Percentiles rank a stretch among this genome's conserved stretches.
Evolutionary conservation across 2,329 filamentous ascomycete genomes (phyloP).

Genomic region (Escovopsis weberi): DNA sequence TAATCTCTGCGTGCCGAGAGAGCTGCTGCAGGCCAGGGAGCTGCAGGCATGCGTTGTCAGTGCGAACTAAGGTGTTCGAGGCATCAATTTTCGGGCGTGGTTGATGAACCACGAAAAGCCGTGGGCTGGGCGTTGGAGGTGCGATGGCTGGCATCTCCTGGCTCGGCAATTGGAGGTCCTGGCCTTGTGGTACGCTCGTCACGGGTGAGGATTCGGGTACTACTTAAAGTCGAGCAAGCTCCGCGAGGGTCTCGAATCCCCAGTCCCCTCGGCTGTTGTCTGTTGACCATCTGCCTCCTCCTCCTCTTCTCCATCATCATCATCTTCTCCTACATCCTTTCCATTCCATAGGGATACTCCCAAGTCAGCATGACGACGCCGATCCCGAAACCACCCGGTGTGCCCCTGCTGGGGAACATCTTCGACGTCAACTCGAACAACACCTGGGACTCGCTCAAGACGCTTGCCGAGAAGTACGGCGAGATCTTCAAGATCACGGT

Average conservation of each 20-base stretch:
- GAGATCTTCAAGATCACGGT: conserved; percentile 26
- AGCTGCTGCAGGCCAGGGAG: too few relatives aligned
- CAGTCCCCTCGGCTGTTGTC: too few relatives aligned
- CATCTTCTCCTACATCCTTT: not conserved
- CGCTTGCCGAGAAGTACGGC: conserved; percentile 20
- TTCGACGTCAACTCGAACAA: conserved; percentile 21
- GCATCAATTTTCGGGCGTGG: too few relatives aligned
- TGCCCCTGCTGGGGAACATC: conserved; percentile 24
- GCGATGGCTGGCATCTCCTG: too few relatives aligned
- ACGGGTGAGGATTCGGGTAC: too few relatives aligned
- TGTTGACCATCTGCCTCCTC: not conserved
- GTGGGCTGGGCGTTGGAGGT: not conserved
- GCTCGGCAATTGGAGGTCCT: too few relatives aligned
- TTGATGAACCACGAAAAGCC: not conserved
- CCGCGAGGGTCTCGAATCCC: too few relatives aligned
- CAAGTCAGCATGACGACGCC: conserved; percentile 16
- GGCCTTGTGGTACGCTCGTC: not conserved
- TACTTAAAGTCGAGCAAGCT: too few relatives aligned
- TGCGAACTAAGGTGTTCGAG: not conserved
- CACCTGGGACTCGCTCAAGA: conserved; percentile 22
- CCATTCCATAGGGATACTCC: not conserved
- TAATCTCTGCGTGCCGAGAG: too few relatives aligned
- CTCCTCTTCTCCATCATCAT: not conserved
- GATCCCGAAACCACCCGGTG: conserved; percentile 20
- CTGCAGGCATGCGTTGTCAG: too few relatives aligned